Evolutionary conservation across 1,284 basidiomycete species (phyloP).

Genomic region (Ustilago hordei): DNA sequence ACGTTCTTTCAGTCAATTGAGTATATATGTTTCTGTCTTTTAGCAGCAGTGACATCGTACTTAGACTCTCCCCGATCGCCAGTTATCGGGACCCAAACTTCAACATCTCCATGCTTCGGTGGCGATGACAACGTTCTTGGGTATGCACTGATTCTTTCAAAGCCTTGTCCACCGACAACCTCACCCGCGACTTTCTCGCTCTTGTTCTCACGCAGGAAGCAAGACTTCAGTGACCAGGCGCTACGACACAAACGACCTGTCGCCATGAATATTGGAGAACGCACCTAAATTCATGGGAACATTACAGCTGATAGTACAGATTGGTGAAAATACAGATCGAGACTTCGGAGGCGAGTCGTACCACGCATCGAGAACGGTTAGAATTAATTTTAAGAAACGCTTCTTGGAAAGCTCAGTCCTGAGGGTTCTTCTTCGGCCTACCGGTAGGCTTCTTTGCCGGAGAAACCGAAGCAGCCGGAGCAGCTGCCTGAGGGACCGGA

Average conservation of each 20-base stretch:
- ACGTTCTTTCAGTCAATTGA: no score
- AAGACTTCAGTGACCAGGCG: no score
- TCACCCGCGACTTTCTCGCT: no score
- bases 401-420: background rate
- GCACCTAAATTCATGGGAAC: background rate
- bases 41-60: no score
- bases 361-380: background rate
- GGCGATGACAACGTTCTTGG: no score
- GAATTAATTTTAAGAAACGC: background rate
- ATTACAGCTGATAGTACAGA: conserved; percentile 22
- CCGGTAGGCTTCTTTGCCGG: conserved; percentile 38
- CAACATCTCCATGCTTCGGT: background rate
- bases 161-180: background rate
- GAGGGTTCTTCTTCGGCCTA: conserved; percentile 43
- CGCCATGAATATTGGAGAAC: background rate
- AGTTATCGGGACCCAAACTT: no score
- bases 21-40: no score
- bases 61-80: no score
- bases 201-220: no score
- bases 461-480: background rate
- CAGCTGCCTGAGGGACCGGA: background rate
- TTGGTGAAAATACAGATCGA: background rate
- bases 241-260: no score
- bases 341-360: conserved; percentile 1
- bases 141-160: background rate